These are phyloP conservation scores for Solanum paucissectum DNA, from an alignment of 257 asterid genomes.

Conservation along the genomic window DNA sequence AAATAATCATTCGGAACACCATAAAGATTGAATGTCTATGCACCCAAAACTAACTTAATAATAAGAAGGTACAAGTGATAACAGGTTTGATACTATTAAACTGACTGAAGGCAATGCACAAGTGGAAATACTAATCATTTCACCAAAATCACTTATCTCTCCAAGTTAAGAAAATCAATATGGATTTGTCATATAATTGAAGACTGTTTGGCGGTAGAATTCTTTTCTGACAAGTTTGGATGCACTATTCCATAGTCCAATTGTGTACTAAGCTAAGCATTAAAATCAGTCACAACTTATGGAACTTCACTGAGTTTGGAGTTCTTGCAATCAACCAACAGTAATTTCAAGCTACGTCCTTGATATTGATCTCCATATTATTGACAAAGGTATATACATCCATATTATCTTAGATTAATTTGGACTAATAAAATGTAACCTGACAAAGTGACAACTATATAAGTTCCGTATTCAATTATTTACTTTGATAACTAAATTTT, in stretches of 20 bases:
- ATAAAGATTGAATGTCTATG: background rate
- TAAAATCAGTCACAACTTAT: background rate
- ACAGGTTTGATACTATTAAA: background rate
- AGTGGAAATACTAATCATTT: background rate
- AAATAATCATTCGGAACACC: background rate
- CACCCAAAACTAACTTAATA: background rate
- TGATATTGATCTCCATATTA: background rate
- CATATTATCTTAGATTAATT: background rate
- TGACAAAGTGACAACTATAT: background rate
- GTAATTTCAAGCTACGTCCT: background rate
- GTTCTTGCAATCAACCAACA: background rate
- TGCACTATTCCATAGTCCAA: background rate
- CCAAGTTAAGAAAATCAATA: background rate
- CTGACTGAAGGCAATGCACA: background rate
- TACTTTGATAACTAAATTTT: background rate
- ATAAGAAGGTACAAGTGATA: background rate
- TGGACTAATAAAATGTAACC: background rate
- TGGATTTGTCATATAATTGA: background rate
- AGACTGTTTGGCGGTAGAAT: background rate
- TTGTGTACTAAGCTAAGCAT: background rate
- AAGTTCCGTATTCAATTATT: background rate
- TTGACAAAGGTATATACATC: background rate
- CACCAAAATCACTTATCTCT: background rate
- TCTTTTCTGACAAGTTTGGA: background rate
- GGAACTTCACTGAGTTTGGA: background rate